A percentile compares a stretch with the other conserved stretches of the same genome.
These are phyloP conservation scores for Neurospora africana DNA, from an alignment of 495 filamentous ascomycete species.

Conservation along the genomic window DNA sequence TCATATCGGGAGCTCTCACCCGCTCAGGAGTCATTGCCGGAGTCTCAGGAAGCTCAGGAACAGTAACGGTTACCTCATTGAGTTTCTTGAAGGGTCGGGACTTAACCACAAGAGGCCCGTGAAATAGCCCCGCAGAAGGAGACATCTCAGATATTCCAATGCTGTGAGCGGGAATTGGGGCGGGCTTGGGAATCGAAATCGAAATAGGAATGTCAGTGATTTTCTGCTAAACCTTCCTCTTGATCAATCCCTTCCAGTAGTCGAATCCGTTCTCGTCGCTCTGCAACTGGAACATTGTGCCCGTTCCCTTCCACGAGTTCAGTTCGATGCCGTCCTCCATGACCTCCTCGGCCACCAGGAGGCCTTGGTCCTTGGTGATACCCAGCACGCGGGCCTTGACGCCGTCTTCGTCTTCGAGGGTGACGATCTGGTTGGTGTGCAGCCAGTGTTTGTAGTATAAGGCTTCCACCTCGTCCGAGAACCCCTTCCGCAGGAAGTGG, in stretches of 20 bases:
- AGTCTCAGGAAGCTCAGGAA: neutral
- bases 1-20: neutral
- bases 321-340: slow-evolving; percentile 46
- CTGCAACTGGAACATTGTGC: slow-evolving; percentile 72
- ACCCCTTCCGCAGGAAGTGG: slow-evolving; percentile 62
- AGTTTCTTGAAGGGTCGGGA: neutral
- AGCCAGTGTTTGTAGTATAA: slow-evolving; percentile 84
- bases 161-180: neutral
- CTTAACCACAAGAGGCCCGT: neutral
- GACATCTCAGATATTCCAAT: neutral
- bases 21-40: neutral
- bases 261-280: slow-evolving; percentile 99
- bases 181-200: neutral
- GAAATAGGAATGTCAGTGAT: slow-evolving; percentile 1
- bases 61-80: neutral
- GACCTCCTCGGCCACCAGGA: slow-evolving; percentile 75
- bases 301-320: slow-evolving; percentile 44
- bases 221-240: slow-evolving; percentile 53
- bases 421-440: slow-evolving; percentile 83
- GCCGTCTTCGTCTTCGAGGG: slow-evolving; percentile 72
- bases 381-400: slow-evolving; percentile 73
- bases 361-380: slow-evolving; percentile 79
- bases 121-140: neutral
- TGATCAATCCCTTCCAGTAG: slow-evolving; percentile 84
- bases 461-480: slow-evolving; percentile 57